Evolutionary conservation across 345 rosid genomes (phyloP).

Genomic region (Excoecaria agallocha): DNA sequence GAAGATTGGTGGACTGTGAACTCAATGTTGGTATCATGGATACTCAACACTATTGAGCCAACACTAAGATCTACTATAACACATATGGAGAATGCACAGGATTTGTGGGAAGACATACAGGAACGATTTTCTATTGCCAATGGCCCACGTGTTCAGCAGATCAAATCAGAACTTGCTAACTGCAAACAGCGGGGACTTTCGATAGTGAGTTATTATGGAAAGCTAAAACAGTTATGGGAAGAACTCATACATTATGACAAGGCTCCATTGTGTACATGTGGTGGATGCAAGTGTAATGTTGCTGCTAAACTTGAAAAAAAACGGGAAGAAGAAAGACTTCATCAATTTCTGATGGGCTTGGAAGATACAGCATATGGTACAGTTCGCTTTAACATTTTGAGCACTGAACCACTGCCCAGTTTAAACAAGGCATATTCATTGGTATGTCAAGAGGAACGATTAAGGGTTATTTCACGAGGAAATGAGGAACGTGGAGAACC

Average conservation of each 20-base stretch:
- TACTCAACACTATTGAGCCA: slow-evolving; percentile 5
- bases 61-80: not conserved
- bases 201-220: not conserved
- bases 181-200: not conserved
- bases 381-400: not conserved
- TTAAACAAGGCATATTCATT: not conserved
- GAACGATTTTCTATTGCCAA: slow-evolving; percentile 7
- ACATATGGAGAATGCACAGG: not conserved
- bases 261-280: not conserved
- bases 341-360: no score
- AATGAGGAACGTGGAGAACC: not conserved
- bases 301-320: not conserved
- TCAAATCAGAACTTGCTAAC: not conserved
- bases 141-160: not conserved
- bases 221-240: not conserved
- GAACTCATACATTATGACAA: not conserved
- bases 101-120: slow-evolving; percentile 1
- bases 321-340: not conserved
- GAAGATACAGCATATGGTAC: not conserved
- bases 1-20: slow-evolving; percentile 11
- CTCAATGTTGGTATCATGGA: not conserved
- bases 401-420: not conserved
- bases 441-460: not conserved
- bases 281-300: not conserved
- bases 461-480: not conserved